These are phyloP conservation scores for Sarocladium brachiariae DNA, from an alignment of 2,329 filamentous ascomycete genomes.

Conservation along the genomic window DNA sequence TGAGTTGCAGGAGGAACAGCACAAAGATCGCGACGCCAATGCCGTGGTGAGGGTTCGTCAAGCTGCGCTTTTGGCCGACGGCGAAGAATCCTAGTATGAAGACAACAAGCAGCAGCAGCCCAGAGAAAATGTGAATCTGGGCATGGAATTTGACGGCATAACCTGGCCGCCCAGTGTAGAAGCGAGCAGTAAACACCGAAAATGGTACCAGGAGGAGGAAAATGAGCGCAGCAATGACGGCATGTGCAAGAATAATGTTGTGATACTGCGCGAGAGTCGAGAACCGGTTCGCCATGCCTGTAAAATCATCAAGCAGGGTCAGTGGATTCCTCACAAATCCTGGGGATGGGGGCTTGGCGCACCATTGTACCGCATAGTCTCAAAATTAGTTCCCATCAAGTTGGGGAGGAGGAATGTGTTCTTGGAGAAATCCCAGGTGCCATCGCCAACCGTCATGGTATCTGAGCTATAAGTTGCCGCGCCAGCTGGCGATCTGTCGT, in stretches of 20 bases:
- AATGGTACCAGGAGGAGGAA: conserved; percentile 68
- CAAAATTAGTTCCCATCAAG: conserved; percentile 68
- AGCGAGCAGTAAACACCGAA: conserved; percentile 68
- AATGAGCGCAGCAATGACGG: conserved; percentile 61
- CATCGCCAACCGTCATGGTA: conserved; percentile 72
- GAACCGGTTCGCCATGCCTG: conserved; percentile 80
- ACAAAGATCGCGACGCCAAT: conserved; percentile 76
- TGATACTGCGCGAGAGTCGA: conserved; percentile 63
- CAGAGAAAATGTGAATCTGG: conserved; percentile 64
- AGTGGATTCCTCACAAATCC: not conserved
- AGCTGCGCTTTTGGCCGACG: conserved; percentile 62
- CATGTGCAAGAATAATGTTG: conserved; percentile 62
- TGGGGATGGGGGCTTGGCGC: conserved; percentile 17
- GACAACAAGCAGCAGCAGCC: conserved; percentile 61
- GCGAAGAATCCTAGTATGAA: conserved; percentile 73
- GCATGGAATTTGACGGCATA: conserved; percentile 63
- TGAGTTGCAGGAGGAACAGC: conserved; percentile 61
- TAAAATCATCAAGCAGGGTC: conserved; percentile 15
- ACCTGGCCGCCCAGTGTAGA: conserved; percentile 56
- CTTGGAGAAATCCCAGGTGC: conserved; percentile 73
- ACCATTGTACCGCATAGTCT: conserved; percentile 83
- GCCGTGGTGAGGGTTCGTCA: conserved; percentile 79
- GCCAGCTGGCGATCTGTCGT: conserved; percentile 60
- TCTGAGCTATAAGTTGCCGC: conserved; percentile 66
- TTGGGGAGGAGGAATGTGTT: conserved; percentile 76